Conservation (phyloP, 345 rosid species). For the Erucastrum elatum region DNA sequence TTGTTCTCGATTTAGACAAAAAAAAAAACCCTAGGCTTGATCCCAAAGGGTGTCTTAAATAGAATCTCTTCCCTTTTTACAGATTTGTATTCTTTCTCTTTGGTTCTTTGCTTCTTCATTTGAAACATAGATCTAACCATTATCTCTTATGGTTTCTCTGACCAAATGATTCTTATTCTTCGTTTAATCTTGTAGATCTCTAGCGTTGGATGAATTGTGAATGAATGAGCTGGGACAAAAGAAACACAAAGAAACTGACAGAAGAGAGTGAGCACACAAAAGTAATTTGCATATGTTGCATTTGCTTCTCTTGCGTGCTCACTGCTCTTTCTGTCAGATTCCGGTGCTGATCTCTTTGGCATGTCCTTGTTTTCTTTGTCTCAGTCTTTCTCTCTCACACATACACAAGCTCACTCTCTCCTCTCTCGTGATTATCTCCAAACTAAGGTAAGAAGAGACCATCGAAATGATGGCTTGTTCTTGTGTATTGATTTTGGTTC, state of each 20-base stretch:
- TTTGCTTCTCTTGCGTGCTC: slow-evolving; percentile 90
- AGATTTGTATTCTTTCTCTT: neutral
- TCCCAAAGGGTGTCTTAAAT: slow-evolving; percentile 13
- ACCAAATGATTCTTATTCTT: slow-evolving; percentile 10
- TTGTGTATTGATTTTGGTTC: slow-evolving; percentile 8
- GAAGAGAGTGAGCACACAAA: slow-evolving; percentile 99
- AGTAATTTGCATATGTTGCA: slow-evolving; percentile 58
- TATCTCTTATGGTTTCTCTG: neutral
- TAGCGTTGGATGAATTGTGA: slow-evolving; percentile 13
- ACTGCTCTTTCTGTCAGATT: slow-evolving; percentile 92
- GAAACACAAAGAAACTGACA: slow-evolving; percentile 72
- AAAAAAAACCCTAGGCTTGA: slow-evolving; percentile 37
- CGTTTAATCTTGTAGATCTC: slow-evolving; percentile 32
- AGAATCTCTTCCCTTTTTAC: neutral
- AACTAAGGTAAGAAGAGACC: slow-evolving; percentile 9
- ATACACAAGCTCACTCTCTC: neutral
- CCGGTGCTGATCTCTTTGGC: slow-evolving; percentile 49
- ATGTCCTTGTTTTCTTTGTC: slow-evolving; percentile 40
- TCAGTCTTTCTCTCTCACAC: slow-evolving; percentile 27
- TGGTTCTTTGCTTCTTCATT: slow-evolving; percentile 14
- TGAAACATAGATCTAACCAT: slow-evolving; percentile 18
- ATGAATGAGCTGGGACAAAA: slow-evolving; percentile 16
- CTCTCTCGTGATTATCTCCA: slow-evolving; percentile 4
- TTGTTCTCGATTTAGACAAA: slow-evolving; percentile 26
- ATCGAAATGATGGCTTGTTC: neutral